Percentiles rank a stretch among this genome's conserved stretches.
Conservation (phyloP, 306 rosid species). For the Dalbergia cochinchinensis region DNA sequence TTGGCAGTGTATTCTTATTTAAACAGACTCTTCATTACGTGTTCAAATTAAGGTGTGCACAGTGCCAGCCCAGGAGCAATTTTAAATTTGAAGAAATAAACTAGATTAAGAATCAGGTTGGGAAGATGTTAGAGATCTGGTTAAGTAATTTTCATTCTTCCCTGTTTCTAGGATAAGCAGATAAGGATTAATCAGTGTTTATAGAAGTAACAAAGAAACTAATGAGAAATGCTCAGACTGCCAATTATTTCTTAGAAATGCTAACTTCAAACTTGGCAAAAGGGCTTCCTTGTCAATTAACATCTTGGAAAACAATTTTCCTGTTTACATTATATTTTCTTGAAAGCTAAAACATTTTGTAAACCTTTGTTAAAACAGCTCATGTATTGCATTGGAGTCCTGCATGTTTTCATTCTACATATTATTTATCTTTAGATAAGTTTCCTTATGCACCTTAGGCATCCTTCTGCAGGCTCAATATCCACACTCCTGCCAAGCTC, state of each 20-base stretch:
- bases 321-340: neutral
- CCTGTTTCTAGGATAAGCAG: neutral
- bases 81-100: neutral
- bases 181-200: slow-evolving; percentile 9
- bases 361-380: neutral
- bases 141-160: neutral
- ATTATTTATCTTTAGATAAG: slow-evolving; percentile 11
- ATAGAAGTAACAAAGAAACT: neutral
- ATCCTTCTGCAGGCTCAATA: slow-evolving; percentile 45
- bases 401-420: neutral
- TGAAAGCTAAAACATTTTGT: slow-evolving; percentile 1
- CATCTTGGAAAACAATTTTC: neutral
- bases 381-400: neutral
- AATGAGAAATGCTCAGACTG: neutral
- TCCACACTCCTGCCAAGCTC: slow-evolving; percentile 21
- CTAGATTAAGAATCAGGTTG: neutral
- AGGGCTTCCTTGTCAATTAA: neutral
- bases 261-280: neutral
- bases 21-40: neutral
- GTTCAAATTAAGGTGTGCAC: neutral
- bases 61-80: neutral
- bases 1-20: neutral
- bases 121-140: neutral
- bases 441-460: slow-evolving; percentile 18
- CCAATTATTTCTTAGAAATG: neutral